Evolutionary conservation across 164 flowering plant genomes (phyloP).

Genomic region (Akebia trifoliata): DNA sequence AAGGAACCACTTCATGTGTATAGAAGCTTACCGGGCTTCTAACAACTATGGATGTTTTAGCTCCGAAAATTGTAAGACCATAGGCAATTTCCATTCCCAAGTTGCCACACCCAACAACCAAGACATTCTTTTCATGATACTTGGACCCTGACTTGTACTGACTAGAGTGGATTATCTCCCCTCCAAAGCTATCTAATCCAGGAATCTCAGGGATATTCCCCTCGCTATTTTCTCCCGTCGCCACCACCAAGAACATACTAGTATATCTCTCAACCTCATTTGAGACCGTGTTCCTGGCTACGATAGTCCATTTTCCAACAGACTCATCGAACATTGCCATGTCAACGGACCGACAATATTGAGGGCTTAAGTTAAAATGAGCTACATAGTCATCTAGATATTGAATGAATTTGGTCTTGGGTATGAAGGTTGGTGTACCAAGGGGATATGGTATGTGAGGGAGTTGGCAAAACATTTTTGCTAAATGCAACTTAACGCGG

Average conservation of each 20-base stretch:
- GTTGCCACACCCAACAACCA: constrained; percentile 8
- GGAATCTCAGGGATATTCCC: constrained; percentile 6
- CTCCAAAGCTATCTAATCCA: not conserved
- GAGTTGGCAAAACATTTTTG: not conserved
- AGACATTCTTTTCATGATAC: not conserved
- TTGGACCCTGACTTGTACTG: not conserved
- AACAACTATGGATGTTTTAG: not conserved
- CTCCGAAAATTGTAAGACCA: constrained; percentile 3
- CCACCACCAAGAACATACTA: not conserved
- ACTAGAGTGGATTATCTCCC: not conserved
- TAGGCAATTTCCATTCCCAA: constrained; percentile 6
- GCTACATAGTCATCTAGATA: not conserved
- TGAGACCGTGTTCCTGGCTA: not conserved
- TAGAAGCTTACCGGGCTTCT: constrained; percentile 4
- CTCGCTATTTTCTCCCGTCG: not conserved
- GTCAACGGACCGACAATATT: not conserved
- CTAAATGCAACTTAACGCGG: constrained; percentile 1
- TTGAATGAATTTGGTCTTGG: not conserved
- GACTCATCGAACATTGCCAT: not conserved
- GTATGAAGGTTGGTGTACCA: not conserved
- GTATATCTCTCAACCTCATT: not conserved
- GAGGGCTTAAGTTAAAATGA: not conserved
- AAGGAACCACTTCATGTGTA: too few species aligned
- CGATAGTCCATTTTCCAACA: not conserved
- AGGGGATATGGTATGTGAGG: constrained; percentile 1